Evolutionary conservation across 176 grass and related monocot species (phyloP), one percentile per base, ranked within the genome.

Genomic region (Areca catechu): DNA sequence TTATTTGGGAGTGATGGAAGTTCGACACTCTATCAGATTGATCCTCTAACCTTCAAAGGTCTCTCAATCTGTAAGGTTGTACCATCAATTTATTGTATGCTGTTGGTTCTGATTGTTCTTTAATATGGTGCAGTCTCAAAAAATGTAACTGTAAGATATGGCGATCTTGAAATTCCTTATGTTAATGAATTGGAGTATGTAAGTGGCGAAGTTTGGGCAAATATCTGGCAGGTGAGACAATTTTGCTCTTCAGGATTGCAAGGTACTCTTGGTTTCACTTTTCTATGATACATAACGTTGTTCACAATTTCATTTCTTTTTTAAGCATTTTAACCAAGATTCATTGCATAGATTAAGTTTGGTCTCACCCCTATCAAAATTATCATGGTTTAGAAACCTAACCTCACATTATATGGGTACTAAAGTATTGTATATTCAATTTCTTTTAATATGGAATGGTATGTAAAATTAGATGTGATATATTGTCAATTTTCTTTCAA

Each of bases 141-240:
- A 81, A 79, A 20, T 37, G 80, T 90, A 47, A 87, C 75, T 7
- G 86, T 96, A 48, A 90, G 77, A 75, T 90, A 90, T 69, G 76
- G 87, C 5, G 83, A 77, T 82, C 65, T 57, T 66, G 86, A 77
- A 67, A 72, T 96, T 49, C 67, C 79, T 49, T 82, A 52, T 66
- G 62, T 96, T 67, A 96, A 96, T 69, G 92, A 96, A 64, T 78
- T 96, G 68, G 92, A 96, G 62, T 96, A 90, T 78, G 72, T 96
- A 74, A 81, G 87, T 63, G 92, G 83, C 22, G 86, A 96, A 85
- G 81, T 96, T 18, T 96, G 92, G 91, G 92, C 92, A 74, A 96
- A 96, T 76, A 76, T 96, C 48, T 96, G 92, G 92, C 67, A 81
- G 92, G 92, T 96, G 72, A 79, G 80, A 65, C 60, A 55, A 60